Evolutionary conservation across 768 basidiomycete species (phyloP).

Genomic region (Hygrophorus russula): DNA sequence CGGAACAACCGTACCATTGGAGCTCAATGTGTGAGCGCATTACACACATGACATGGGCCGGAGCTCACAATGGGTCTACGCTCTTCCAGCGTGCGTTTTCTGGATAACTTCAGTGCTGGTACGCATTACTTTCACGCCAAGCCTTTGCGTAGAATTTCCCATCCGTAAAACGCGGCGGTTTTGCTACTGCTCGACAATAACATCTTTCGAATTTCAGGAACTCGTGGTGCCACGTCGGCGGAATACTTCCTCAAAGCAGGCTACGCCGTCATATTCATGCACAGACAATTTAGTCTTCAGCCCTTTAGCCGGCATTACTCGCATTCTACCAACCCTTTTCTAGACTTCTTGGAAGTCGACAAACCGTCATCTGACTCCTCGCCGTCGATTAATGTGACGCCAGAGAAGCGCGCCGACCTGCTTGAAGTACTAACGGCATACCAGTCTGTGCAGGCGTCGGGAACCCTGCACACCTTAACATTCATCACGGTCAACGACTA

Average conservation of each 20-base stretch:
- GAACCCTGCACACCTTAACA: constrained; percentile 71
- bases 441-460: constrained; percentile 65
- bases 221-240: constrained; percentile 93
- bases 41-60: constrained; percentile 14
- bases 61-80: constrained; percentile 15
- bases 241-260: constrained; percentile 93
- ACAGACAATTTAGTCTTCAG: constrained; percentile 93
- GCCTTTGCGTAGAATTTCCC: too few species aligned
- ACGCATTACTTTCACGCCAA: constrained; percentile 13
- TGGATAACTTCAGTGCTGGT: constrained; percentile 99
- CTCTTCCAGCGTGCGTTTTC: constrained; percentile 78
- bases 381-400: constrained; percentile 50
- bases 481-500: constrained; percentile 97
- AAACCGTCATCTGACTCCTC: constrained; percentile 9
- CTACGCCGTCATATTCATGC: constrained; percentile 98
- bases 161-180: too few species aligned
- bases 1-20: constrained; percentile 94
- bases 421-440: constrained; percentile 67
- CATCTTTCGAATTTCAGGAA: constrained; percentile 44
- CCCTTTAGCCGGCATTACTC: constrained; percentile 98
- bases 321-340: constrained; percentile 95
- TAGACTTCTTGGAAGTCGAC: constrained; percentile 83
- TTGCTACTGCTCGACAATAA: constrained; percentile 3
- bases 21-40: constrained; percentile 91
- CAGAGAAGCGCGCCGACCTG: constrained; percentile 52